phyloP scores from a whole-genome alignment of 176 grass and related monocot species.

The Neostapfia colusana region DNA sequence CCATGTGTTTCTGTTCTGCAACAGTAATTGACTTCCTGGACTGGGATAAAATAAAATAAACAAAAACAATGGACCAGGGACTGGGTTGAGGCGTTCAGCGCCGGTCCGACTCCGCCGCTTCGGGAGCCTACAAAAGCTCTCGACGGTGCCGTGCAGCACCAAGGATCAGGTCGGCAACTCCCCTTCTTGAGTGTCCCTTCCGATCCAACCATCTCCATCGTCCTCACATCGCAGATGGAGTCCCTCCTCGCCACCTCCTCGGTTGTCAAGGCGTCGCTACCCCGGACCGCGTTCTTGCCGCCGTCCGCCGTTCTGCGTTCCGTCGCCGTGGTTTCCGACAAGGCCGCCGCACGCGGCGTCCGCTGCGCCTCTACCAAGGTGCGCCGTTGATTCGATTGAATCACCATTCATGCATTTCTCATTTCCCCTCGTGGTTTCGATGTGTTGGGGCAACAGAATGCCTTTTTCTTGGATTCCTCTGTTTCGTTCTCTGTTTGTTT shows the following conservation, averaged over 20 bases:
- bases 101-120: neutral
- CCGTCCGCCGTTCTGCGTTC: neutral
- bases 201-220: neutral
- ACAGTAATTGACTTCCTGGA: neutral
- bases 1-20: no score
- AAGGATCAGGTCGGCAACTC: neutral
- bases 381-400: neutral
- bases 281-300: neutral
- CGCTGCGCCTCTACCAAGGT: conserved; percentile 25
- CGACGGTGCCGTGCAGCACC: neutral
- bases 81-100: neutral
- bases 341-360: neutral
- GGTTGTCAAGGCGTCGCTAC: no score
- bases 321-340: neutral
- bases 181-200: neutral
- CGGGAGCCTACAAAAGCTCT: conserved; percentile 1
- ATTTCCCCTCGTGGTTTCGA: neutral
- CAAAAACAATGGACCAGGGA: neutral
- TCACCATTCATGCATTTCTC: neutral
- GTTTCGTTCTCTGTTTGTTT: neutral
- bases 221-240: neutral
- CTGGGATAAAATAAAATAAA: neutral
- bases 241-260: conserved; percentile 8
- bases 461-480: neutral
- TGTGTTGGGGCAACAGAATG: neutral